Conservation (phyloP, 495 filamentous ascomycete species). For the Aspergillus baeticus region DNA sequence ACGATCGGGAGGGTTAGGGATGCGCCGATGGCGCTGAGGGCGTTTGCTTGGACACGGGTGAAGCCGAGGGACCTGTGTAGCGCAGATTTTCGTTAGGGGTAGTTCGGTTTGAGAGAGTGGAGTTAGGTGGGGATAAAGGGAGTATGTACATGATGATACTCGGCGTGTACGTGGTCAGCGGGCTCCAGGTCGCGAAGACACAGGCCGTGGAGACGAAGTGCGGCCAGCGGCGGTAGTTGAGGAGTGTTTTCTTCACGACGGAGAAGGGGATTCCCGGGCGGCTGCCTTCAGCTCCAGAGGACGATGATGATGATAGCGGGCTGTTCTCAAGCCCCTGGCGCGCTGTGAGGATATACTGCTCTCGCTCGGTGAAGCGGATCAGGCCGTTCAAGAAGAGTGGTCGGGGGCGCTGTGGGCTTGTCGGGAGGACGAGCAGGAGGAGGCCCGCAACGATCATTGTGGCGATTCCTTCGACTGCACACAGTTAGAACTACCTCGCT, state of each 20-base stretch:
- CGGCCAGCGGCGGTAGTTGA: conserved; percentile 28
- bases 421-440: conserved; percentile 42
- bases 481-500: too few relatives aligned
- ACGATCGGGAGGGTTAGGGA: conserved; percentile 32
- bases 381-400: not conserved
- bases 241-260: conserved; percentile 19
- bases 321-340: not conserved
- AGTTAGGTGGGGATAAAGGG: not conserved
- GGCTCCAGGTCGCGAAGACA: conserved; percentile 36
- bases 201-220: conserved; percentile 37
- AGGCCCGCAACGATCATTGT: conserved; percentile 39
- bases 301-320: too few relatives aligned
- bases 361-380: not conserved
- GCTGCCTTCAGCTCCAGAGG: not conserved
- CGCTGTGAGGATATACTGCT: not conserved
- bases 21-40: conserved; percentile 33
- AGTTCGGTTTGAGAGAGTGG: too few relatives aligned
- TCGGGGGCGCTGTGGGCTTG: not conserved
- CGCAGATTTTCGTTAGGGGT: not conserved
- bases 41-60: conserved; percentile 28
- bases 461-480: conserved; percentile 48
- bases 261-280: conserved; percentile 7
- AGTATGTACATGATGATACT: conserved; percentile 27
- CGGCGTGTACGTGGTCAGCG: conserved; percentile 38
- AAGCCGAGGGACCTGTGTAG: conserved; percentile 27